Evolutionary conservation across 768 basidiomycete genomes (phyloP).

Genomic region (Phylloporus sp.): DNA sequence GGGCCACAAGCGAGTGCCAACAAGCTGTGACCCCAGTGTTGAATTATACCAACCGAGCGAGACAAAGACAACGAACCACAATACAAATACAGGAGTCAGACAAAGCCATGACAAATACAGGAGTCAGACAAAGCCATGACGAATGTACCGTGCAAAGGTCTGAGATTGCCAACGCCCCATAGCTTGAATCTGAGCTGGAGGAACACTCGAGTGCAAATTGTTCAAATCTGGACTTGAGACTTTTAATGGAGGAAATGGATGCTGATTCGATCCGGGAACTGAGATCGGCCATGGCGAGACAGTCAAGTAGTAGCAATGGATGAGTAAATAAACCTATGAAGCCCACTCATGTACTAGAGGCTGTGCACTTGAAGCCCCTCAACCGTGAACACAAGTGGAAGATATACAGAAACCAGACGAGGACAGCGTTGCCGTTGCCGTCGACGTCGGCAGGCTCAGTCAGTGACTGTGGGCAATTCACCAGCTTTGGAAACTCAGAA

Average conservation of each 20-base stretch:
- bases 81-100: no score
- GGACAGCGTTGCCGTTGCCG: constrained; percentile 10
- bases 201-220: constrained; percentile 46
- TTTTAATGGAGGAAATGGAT: constrained; percentile 62
- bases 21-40: no score
- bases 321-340: constrained; percentile 2
- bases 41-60: no score
- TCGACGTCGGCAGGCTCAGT: background rate
- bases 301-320: background rate
- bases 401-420: background rate
- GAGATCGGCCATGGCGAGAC: constrained; percentile 14
- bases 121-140: no score
- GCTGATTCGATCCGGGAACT: constrained; percentile 45
- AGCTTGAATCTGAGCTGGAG: background rate
- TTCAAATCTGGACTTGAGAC: constrained; percentile 68
- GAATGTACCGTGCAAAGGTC: background rate
- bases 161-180: background rate
- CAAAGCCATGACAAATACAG: no score
- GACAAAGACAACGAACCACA: no score
- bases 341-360: background rate
- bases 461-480: background rate
- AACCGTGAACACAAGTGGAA: background rate
- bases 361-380: constrained; percentile 1
- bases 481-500: constrained; percentile 12
- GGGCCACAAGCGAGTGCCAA: no score